Conservation (phyloP, 148 eudicot species). For the Rhododendron molle region DNA sequence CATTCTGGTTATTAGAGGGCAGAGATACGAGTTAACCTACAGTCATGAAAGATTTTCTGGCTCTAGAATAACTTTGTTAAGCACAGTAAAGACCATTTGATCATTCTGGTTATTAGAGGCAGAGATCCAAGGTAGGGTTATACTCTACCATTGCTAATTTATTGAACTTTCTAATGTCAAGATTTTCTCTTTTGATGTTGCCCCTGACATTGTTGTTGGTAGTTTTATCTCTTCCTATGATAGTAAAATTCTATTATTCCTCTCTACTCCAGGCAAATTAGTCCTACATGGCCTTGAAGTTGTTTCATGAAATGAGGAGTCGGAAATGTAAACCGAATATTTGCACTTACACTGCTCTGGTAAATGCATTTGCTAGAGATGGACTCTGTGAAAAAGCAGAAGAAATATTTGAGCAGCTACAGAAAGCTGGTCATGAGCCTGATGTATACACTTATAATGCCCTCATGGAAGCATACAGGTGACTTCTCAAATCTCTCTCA, state of each 20-base stretch:
- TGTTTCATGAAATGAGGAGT: constrained; percentile 72
- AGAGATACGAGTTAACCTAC: too few species aligned
- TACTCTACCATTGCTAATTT: too few species aligned
- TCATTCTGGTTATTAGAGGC: too few species aligned
- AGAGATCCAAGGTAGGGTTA: too few species aligned
- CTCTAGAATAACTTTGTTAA: not conserved
- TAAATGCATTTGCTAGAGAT: constrained; percentile 87
- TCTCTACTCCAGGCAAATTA: constrained; percentile 50
- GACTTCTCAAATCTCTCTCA: constrained; percentile 10
- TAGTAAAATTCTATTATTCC: not conserved
- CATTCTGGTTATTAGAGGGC: too few species aligned
- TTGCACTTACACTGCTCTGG: constrained; percentile 77
- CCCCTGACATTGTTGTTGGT: too few species aligned
- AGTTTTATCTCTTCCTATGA: not conserved
- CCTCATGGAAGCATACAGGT: constrained; percentile 95
- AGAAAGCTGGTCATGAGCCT: constrained; percentile 78
- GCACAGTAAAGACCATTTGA: not conserved
- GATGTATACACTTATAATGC: constrained; percentile 93
- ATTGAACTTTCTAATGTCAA: too few species aligned
- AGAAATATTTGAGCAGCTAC: constrained; percentile 78
- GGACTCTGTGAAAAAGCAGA: constrained; percentile 93
- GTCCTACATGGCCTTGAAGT: constrained; percentile 73
- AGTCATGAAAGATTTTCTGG: not conserved
- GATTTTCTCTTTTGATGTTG: too few species aligned
- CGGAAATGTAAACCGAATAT: constrained; percentile 71